Conservation (phyloP, 192 early-diverging fungal genomes). For the Coemansia brasiliensis region DNA sequence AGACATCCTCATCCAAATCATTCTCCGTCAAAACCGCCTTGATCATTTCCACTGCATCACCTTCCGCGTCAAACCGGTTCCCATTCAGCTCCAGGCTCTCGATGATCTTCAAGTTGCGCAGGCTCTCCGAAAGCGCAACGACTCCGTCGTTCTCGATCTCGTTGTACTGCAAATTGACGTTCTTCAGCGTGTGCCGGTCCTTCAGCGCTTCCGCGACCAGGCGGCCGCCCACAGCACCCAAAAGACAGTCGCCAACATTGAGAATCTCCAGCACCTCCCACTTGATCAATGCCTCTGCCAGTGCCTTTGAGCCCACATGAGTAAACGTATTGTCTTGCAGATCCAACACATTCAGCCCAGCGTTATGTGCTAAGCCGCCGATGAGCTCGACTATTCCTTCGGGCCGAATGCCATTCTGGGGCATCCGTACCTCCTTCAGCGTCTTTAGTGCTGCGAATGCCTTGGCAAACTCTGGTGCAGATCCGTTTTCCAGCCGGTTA, state of each 20-base stretch:
- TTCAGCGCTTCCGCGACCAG: conserved; percentile 68
- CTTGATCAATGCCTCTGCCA: conserved; percentile 70
- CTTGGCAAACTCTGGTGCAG: conserved; percentile 70
- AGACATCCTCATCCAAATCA: conserved; percentile 69
- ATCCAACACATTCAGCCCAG: conserved; percentile 73
- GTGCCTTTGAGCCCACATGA: conserved; percentile 69
- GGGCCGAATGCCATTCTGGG: conserved; percentile 96
- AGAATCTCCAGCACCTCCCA: conserved; percentile 81
- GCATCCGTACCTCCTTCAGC: conserved; percentile 83
- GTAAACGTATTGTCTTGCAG: conserved; percentile 98
- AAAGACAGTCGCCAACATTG: conserved; percentile 90
- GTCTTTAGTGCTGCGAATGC: conserved; percentile 78
- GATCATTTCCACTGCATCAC: conserved; percentile 72
- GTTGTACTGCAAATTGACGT: conserved; percentile 79
- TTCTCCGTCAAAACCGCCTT: conserved; percentile 66
- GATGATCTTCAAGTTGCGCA: conserved; percentile 67
- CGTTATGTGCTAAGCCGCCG: conserved; percentile 65
- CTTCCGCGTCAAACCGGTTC: conserved; percentile 84
- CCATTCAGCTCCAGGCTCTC: conserved; percentile 83
- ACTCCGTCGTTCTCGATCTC: conserved; percentile 82
- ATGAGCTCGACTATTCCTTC: conserved; percentile 84
- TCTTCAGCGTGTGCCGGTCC: conserved; percentile 56
- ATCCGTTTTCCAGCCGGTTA: conserved; percentile 90
- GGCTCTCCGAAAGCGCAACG: conserved; percentile 63
- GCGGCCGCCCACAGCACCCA: conserved; percentile 71